Evolutionary conservation across 768 basidiomycete species (phyloP), one percentile per base, ranked within the genome.

Genomic region (Lactarius indigo): DNA sequence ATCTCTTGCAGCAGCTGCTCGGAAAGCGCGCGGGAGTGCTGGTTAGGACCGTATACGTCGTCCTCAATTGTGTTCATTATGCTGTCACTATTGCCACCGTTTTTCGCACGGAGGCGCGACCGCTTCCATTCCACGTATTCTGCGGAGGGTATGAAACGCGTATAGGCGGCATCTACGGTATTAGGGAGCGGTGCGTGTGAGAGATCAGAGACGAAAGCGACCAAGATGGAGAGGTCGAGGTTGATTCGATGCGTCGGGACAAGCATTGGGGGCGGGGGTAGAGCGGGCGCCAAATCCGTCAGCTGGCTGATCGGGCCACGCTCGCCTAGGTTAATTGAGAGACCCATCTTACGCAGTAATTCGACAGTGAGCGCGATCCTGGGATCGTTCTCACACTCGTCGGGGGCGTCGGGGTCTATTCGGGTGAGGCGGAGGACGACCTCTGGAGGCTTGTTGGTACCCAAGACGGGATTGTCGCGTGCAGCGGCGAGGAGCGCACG

Each of bases 181-280:
- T 66, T 50, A 0, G 93, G 94, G 0, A 93, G 78, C 1, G 82
- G 79, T 0, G 87, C 80, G 75, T 95, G 93, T 0, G 90, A 89
- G 60, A 92, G 85, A 68, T 93, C 92, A 13, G 91, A 92, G 52
- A 91, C 83, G 33, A 95, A 82, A 0, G 94, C 93, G 62, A 96
- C 89, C 56, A 96, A 83, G 1, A 90, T 82, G 1, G 92, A 94
- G 13, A 96, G 80, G 73, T 96, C 94, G 39, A 95, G 82, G 69
- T 94, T 91, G 75, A 96, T 81, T 57, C 81, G 78, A 7, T 71
- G 71, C 0, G 89, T 90, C 1, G 89, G 90, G 12, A 74, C 64
- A 42, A 83, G 74, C 23, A 30, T 33, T n/a, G 23, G 59, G 44
- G 65, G 10, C 35, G 62, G 42, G 42, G 60, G 30, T 26, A 68